These are phyloP conservation scores for Paecilomyces dactylethromorphus DNA, from an alignment of 2,329 filamentous ascomycete species.

Conservation along the genomic window DNA sequence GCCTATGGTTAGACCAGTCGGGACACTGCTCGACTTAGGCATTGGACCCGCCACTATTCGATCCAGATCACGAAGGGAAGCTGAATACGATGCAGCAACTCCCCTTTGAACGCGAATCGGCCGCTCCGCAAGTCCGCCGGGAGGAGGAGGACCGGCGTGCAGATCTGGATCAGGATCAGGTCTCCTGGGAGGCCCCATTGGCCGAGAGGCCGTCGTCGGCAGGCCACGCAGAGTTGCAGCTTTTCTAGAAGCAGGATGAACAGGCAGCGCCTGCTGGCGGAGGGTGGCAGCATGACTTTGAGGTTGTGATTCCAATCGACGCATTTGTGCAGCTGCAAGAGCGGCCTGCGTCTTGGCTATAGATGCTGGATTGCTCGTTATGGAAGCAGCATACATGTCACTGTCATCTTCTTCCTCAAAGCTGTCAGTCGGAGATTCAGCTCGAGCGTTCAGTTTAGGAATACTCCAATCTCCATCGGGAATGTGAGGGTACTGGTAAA, in stretches of 20 bases:
- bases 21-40: conserved; percentile 25
- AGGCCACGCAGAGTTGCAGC: conserved; percentile 17
- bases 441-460: conserved; percentile 12
- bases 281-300: conserved; percentile 43
- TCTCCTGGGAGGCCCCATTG: conserved; percentile 2
- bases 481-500: conserved; percentile 39
- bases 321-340: conserved; percentile 33
- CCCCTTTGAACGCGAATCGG: conserved; percentile 32
- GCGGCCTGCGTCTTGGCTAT: conserved; percentile 32
- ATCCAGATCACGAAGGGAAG: conserved; percentile 25
- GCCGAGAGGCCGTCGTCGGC: conserved; percentile 9
- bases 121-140: conserved; percentile 31
- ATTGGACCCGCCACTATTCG: conserved; percentile 17
- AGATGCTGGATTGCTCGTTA: conserved; percentile 20
- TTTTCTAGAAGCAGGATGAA: conserved; percentile 22
- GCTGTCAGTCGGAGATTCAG: conserved; percentile 6
- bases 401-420: conserved; percentile 20
- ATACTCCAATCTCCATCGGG: conserved; percentile 36
- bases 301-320: conserved; percentile 26
- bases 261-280: conserved; percentile 38
- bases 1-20: conserved; percentile 28
- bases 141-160: conserved; percentile 8
- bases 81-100: conserved; percentile 26
- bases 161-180: conserved; percentile 2
- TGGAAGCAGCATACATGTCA: conserved; percentile 19